A percentile compares a stretch with the other conserved stretches of the same genome.
Evolutionary conservation across 1,139 yeast species (phyloP).

Genomic region (Saccharomyces hybrid): DNA sequence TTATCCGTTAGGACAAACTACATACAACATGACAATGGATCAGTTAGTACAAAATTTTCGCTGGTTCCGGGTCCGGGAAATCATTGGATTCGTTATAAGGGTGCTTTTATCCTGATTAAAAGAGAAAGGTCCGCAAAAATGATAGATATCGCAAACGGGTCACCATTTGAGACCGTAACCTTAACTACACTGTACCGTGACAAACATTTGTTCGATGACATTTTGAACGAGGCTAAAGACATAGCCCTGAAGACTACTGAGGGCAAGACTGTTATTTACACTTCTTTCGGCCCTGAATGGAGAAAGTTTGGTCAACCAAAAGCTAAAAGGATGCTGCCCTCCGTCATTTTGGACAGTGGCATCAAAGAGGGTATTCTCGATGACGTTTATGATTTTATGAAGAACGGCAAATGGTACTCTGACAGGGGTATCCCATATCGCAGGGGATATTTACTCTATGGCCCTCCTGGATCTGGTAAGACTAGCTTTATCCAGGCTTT

Average conservation of each 20-base stretch:
- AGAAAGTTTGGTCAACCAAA: constrained; percentile 96
- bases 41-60: constrained; percentile 77
- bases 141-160: constrained; percentile 82
- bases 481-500: constrained; percentile 92
- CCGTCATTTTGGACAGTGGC: constrained; percentile 77
- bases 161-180: constrained; percentile 93
- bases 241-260: constrained; percentile 78
- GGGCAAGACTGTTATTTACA: constrained; percentile 88
- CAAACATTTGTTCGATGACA: constrained; percentile 57
- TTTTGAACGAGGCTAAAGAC: constrained; percentile 75
- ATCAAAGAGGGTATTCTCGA: constrained; percentile 53
- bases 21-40: constrained; percentile 87
- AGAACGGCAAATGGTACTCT: constrained; percentile 84
- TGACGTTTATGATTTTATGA: constrained; percentile 75
- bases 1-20: constrained; percentile 82
- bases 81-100: constrained; percentile 76
- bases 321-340: constrained; percentile 71
- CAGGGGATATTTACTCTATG: constrained; percentile 86
- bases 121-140: constrained; percentile 86
- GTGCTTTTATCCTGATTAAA: constrained; percentile 81
- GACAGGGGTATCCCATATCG: constrained; percentile 95
- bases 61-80: constrained; percentile 98
- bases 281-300: constrained; percentile 99
- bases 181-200: constrained; percentile 85
- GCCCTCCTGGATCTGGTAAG: constrained; percentile 98